Conservation (phyloP, 345 rosid genomes). For the Crucihimalaya himalaica region DNA sequence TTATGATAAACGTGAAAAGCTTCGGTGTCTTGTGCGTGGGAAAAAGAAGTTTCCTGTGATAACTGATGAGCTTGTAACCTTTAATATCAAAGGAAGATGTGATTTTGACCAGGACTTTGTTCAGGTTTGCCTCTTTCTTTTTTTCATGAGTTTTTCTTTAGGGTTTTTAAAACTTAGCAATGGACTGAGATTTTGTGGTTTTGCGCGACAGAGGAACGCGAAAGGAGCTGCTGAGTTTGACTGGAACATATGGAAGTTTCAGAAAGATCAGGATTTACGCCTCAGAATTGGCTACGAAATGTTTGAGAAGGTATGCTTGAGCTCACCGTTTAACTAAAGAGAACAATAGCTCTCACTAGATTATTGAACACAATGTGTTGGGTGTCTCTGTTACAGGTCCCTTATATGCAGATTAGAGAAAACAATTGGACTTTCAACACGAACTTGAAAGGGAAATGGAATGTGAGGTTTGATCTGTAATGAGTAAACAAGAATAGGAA, state of each 20-base stretch:
- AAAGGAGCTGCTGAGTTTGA: conserved; percentile 79
- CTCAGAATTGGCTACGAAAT: conserved; percentile 78
- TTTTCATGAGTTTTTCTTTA: background rate
- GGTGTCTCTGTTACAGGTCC: conserved; percentile 52
- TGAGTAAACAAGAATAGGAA: background rate
- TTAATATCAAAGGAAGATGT: conserved; percentile 72
- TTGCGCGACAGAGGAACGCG: conserved; percentile 59
- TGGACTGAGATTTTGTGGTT: conserved; percentile 12
- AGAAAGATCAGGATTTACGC: conserved; percentile 77
- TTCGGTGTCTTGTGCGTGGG: conserved; percentile 58
- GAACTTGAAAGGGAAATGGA: conserved; percentile 79
- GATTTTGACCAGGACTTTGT: conserved; percentile 67
- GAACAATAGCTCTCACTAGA: conserved; percentile 3
- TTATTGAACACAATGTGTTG: conserved; percentile 5
- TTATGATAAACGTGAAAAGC: conserved; percentile 62
- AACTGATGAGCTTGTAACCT: conserved; percentile 52
- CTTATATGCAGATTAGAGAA: conserved; percentile 84
- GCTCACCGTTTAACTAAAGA: conserved; percentile 1
- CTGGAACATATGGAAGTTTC: conserved; percentile 73
- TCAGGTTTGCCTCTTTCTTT: conserved; percentile 47
- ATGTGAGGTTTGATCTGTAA: conserved; percentile 65
- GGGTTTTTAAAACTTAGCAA: background rate
- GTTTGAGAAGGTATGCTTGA: conserved; percentile 61
- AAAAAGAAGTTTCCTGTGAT: conserved; percentile 71
- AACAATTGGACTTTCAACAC: conserved; percentile 85